phyloP scores from a whole-genome alignment of 345 rosid species.

The Mercurialis annua region DNA sequence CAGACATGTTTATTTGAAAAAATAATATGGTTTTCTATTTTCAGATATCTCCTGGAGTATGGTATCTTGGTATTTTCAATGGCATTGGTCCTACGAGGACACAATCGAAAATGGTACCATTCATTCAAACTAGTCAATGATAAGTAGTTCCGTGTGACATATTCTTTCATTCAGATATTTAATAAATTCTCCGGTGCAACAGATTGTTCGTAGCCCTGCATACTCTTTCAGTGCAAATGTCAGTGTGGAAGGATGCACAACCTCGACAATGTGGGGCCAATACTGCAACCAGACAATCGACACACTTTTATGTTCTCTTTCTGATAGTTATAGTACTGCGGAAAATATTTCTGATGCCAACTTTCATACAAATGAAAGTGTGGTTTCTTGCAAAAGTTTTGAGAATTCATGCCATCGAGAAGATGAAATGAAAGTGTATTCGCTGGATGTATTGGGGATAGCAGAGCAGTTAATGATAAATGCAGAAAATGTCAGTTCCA shows the following conservation, averaged over 20 bases:
- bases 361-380: conserved; percentile 31
- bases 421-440: conserved; percentile 59
- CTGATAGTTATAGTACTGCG: conserved; percentile 31
- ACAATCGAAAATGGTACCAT: conserved; percentile 85
- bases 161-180: background rate
- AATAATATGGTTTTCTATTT: conserved; percentile 4
- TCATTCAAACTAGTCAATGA: conserved; percentile 9
- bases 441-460: conserved; percentile 53
- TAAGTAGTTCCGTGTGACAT: background rate
- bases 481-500: conserved; percentile 37
- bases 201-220: conserved; percentile 67
- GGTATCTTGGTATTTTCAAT: conserved; percentile 89
- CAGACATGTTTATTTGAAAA: background rate
- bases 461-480: conserved; percentile 55
- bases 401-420: conserved; percentile 50
- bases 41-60: conserved; percentile 83
- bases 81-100: conserved; percentile 83
- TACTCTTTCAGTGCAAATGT: conserved; percentile 80
- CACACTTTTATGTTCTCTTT: conserved; percentile 57
- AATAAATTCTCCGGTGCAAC: conserved; percentile 31
- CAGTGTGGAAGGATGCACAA: conserved; percentile 79
- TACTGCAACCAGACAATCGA: conserved; percentile 79
- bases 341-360: conserved; percentile 21
- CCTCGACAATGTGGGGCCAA: conserved; percentile 73
- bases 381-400: conserved; percentile 56